phyloP scores from a whole-genome alignment of 2,329 filamentous ascomycete genomes.

The Botrytis elliptica region DNA sequence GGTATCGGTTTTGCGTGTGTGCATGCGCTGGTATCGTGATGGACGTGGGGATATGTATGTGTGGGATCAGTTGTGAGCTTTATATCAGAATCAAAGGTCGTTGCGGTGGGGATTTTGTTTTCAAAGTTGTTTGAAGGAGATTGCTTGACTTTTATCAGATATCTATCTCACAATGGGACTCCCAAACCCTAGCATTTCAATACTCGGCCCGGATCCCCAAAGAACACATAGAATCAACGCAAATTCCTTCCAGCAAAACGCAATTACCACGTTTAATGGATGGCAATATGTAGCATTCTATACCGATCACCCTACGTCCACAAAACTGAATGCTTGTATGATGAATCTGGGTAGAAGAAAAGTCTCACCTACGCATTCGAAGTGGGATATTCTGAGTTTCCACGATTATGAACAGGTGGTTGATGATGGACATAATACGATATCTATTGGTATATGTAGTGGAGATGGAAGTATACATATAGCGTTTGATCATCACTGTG shows the following conservation, averaged over 20 bases:
- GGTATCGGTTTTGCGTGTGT: background rate
- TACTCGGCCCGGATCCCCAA: conserved; percentile 28
- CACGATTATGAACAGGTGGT: conserved; percentile 30
- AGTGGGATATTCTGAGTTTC: conserved; percentile 31
- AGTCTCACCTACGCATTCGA: background rate
- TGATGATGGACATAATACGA: conserved; percentile 35
- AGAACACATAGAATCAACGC: conserved; percentile 33
- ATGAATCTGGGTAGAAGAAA: conserved; percentile 27
- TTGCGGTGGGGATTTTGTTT: background rate
- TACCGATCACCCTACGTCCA: conserved; percentile 18
- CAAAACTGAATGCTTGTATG: conserved; percentile 21
- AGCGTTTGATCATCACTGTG: conserved; percentile 34
- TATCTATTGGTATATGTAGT: conserved; percentile 32
- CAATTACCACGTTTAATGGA: conserved; percentile 29
- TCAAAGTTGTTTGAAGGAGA: background rate
- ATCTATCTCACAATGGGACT: conserved; percentile 18
- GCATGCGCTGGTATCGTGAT: background rate
- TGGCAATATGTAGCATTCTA: conserved; percentile 34
- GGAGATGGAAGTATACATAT: conserved; percentile 34
- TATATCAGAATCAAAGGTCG: background rate
- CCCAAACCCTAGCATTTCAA: conserved; percentile 22
- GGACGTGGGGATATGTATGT: background rate
- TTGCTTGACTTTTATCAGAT: background rate
- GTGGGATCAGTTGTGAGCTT: background rate
- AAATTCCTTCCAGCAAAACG: conserved; percentile 34